Base-by-base conservation (phyloP, 192 early-diverging fungal genomes). In the Pilaira anomala region DNA sequence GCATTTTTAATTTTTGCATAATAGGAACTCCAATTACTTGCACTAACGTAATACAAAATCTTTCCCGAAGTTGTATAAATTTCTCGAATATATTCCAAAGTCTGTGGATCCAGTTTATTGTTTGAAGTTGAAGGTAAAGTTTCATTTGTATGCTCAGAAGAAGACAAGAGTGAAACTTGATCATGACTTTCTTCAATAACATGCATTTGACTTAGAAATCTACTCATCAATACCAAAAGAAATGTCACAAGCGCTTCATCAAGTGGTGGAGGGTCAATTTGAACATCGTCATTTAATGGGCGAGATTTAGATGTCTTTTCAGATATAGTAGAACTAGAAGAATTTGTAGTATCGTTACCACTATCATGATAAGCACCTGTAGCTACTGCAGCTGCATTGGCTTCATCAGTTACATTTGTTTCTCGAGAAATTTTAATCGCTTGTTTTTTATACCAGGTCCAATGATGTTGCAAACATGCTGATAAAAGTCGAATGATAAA, bases 21-120 rank as follows among this genome's bases (percentile, higher is more conserved):
- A 22, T 90, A 88, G 13, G 91, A 79, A 42, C 74, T 70, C 94
- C 94, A 97, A 76, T 96, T 96, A n/a, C 88, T 83, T 12, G 91
- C 88, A 52, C 91, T 91, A 14, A 95, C 78, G 72, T 89, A 96
- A 71, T 87, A 87, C n/a, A 94, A 78, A 19, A 96, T 83, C 2
- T 86, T 74, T 24, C 92, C 91, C 7, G 93, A 90, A 3, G 84
- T 85, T 59, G 85, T 87, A 54, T 88, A 89, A 41, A 91, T 84
- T 56, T 91, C 91, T 56, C 67, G 66, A 25, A 85, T 71, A n/a
- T 85, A 64, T 13, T 83, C 81, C 30, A 66, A 21, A 8, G 59
- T 49, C n/a, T 48, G 22, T 18, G 50, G 60, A 18, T 63, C 53
- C 1, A 28, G 16, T 18, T 49, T 52, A 40, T n/a, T n/a, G n/a